Base-by-base conservation (phyloP, 2,329 filamentous ascomycete species). In the Fragosphaeria purpurea region DNA sequence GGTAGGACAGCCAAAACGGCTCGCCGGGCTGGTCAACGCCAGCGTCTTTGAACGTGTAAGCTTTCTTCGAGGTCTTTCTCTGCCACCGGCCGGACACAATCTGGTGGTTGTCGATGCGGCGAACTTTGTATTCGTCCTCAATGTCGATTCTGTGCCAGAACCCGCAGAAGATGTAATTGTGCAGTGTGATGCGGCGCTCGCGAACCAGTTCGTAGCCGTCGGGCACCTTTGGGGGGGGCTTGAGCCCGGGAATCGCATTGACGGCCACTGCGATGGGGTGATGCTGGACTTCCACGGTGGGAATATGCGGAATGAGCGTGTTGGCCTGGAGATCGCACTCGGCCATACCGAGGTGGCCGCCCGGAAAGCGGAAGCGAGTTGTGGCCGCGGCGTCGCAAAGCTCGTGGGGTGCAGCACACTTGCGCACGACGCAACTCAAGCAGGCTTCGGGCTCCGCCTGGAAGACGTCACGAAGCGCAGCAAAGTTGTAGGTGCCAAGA, bases 1-100 rank as follows among this genome's bases (percentile, higher is more conserved):
- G 64, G 57, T 73, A 75, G 11, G 68, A 67, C 34, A 63, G 61
- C 72, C 71, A 75, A 50, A 60, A 68, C 2, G 57, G 56, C 58
- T 69, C 63, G 8, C 65, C 61, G 4, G 61, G 58, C 41, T 59
- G 55, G 30, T 53, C 50, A 6, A 60, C 45, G 5, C 64, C 64
- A 6, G 60, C 63, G 9, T 69, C 65, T 11, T 53, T 50, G 53
- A 60, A 65, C 3, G 64, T 64, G 51, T 70, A 69, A 1, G 62
- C 62, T 57, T 67, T 67, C 46, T 59, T 61, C 9, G 58, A 57
- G 45, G 46, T 42, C 48, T 58, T 58, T 56, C 11, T 44, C 31
- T 39, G 43, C 51, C 44, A 50, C 40, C 41, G 46, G 41, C 41
- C n/a, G 35, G n/a, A 7, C 38, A 62, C 44, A n/a, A 60, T 42